phyloP scores from a whole-genome alignment of 768 basidiomycete genomes.

The Vararia minispora region DNA sequence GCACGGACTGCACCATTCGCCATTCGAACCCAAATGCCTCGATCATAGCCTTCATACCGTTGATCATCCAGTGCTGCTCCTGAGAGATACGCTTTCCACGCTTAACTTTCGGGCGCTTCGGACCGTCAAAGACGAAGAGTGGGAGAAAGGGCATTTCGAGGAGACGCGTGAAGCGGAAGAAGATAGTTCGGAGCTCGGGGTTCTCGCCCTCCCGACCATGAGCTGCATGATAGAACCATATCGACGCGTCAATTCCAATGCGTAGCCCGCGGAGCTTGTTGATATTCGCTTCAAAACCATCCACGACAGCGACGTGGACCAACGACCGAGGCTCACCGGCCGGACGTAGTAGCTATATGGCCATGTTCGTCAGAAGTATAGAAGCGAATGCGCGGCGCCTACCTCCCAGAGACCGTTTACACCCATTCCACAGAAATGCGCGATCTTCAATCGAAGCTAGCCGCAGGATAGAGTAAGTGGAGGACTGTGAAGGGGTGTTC shows the following conservation, averaged over 20 bases:
- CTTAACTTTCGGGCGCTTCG: conserved; percentile 72
- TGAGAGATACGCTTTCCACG: conserved; percentile 62
- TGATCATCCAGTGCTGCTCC: conserved; percentile 50
- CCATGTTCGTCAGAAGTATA: conserved; percentile 16
- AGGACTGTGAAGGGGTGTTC: no score
- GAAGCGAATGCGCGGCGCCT: not conserved
- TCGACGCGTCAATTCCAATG: conserved; percentile 76
- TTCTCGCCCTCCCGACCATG: conserved; percentile 76
- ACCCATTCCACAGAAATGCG: conserved; percentile 4
- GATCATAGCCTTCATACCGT: conserved; percentile 69
- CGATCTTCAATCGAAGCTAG: not conserved
- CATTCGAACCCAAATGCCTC: conserved; percentile 76
- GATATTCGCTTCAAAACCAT: conserved; percentile 64
- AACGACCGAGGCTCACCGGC: conserved; percentile 64
- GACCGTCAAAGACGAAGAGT: conserved; percentile 89
- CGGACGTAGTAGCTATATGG: conserved; percentile 50
- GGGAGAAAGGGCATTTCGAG: conserved; percentile 73
- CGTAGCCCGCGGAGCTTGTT: conserved; percentile 61
- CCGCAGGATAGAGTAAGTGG: no score
- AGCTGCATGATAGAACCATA: conserved; percentile 76
- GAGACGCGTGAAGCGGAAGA: conserved; percentile 77
- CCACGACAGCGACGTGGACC: conserved; percentile 60
- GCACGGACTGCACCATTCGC: conserved; percentile 37
- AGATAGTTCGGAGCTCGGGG: conserved; percentile 71
- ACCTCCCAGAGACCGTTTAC: conserved; percentile 14